Evolutionary conservation across 306 rosid species (phyloP).

Genomic region (Cucumis melo): DNA sequence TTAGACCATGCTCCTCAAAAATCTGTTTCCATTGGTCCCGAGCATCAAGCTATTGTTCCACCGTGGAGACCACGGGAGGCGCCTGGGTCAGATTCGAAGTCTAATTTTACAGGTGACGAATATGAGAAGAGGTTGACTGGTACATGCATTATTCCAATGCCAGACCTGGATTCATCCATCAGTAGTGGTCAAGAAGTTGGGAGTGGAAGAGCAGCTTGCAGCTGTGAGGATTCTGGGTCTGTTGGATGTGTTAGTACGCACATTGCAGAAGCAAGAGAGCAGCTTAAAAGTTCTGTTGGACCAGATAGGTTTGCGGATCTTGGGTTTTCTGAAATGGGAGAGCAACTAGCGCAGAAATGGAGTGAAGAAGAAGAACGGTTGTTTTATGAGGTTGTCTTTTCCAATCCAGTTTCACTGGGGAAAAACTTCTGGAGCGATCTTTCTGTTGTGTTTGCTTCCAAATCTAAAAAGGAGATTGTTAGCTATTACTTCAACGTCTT

Average conservation of each 20-base stretch:
- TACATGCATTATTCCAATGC: slow-evolving; percentile 66
- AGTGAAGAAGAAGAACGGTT: slow-evolving; percentile 50
- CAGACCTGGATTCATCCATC: slow-evolving; percentile 21
- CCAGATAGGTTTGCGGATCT: slow-evolving; percentile 31
- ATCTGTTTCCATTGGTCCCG: slow-evolving; percentile 40
- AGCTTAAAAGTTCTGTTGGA: slow-evolving; percentile 32
- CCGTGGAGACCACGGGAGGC: slow-evolving; percentile 23
- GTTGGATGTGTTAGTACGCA: slow-evolving; percentile 58
- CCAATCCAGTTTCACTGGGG: slow-evolving; percentile 49
- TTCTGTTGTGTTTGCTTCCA: slow-evolving; percentile 42
- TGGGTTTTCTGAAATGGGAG: slow-evolving; percentile 74
- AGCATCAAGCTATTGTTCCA: slow-evolving; percentile 68
- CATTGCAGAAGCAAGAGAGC: slow-evolving; percentile 48
- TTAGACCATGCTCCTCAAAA: slow-evolving; percentile 61
- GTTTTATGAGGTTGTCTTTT: slow-evolving; percentile 51
- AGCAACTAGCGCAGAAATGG: slow-evolving; percentile 63
- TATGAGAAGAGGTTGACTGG: slow-evolving; percentile 39
- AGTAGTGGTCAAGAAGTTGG: slow-evolving; percentile 24
- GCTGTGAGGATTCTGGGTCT: slow-evolving; percentile 49
- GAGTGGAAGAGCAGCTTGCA: slow-evolving; percentile 52
- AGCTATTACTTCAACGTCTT: slow-evolving; percentile 87
- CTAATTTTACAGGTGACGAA: slow-evolving; percentile 15
- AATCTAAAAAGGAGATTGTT: slow-evolving; percentile 61
- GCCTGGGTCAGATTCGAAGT: slow-evolving; percentile 15
- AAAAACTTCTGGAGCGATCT: slow-evolving; percentile 69